Base-by-base conservation (phyloP, 2,329 filamentous ascomycete species). In the Penicillium glabrum region DNA sequence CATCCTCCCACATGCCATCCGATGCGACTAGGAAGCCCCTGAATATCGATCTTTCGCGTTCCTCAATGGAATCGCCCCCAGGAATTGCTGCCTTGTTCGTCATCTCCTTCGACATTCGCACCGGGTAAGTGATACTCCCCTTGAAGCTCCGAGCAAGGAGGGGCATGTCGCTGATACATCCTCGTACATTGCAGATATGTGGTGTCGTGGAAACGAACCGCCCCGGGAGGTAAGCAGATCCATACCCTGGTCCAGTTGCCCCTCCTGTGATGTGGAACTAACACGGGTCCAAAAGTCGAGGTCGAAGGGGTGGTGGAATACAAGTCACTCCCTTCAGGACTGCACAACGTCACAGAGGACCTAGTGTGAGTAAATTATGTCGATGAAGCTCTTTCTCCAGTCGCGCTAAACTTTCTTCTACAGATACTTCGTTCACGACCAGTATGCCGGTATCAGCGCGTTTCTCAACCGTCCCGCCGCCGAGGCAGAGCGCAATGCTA, bases 231-330 rank as follows among this genome's bases (percentile, higher is more conserved):
- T 77, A 82, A 84, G 75, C 71, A 41, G 41, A 29, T 14, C 19
- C 39, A 35, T 51, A 50, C 33, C 33, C 44, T 56, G 46, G 37
- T 33, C 44, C 39, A 47, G n/a, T 39, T 47, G 37, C 37, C 39
- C 21, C 52, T 39, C 50, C 13, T 35, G 41, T 16, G 29, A 16
- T 52, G 56, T 56, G 48, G 57, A 54, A 50, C 64, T 71, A 48
- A 67, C 61, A 51, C 49, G 43, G 24, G 26, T 24, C 50, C 52
- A 16, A 57, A 56, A 83, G 81, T 85, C 41, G 74, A 81, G 46
- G 83, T 98, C 48, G 90, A 96, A 65, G 91, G 91, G 54, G 86
- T 89, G 24, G 91, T 97, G 68, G 95, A 99, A 77, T 99, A 92
- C 83, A 98, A 97, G 77, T 96, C 91, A 60, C 83, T 99, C 46